These are phyloP conservation scores for Cystofilobasidium bisporidii DNA, from an alignment of 768 basidiomycete species.

Conservation along the genomic window DNA sequence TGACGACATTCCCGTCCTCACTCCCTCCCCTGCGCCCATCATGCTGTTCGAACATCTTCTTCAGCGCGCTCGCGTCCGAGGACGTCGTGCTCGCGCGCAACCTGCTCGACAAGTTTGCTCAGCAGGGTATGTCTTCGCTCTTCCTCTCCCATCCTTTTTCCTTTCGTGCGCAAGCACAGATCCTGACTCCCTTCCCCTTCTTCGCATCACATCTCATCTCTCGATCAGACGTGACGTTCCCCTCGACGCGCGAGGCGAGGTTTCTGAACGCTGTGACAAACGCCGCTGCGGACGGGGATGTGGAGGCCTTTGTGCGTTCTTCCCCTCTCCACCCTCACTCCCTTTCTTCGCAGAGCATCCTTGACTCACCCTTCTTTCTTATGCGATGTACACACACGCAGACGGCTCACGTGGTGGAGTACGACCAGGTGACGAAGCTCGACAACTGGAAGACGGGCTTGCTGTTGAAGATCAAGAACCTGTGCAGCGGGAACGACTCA, in stretches of 20 bases:
- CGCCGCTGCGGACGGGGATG: conserved; percentile 61
- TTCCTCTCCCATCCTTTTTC: neutral
- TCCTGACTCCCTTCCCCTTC: too few relatives aligned
- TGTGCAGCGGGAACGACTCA: conserved; percentile 53
- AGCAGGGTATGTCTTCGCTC: conserved; percentile 17
- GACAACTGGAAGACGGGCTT: conserved; percentile 95
- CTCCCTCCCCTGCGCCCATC: too few relatives aligned
- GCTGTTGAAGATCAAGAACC: conserved; percentile 78
- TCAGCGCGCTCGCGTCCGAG: conserved; percentile 23
- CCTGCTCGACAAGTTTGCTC: conserved; percentile 24
- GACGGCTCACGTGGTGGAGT: conserved; percentile 78
- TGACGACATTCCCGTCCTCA: too few relatives aligned
- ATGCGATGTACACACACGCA: conserved; percentile 40
- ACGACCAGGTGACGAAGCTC: conserved; percentile 80
- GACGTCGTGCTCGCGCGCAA: conserved; percentile 22
- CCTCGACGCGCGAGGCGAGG: conserved; percentile 81
- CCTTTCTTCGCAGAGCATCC: neutral
- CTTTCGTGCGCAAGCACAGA: too few relatives aligned
- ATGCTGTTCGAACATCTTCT: neutral
- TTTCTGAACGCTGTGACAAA: conserved; percentile 69
- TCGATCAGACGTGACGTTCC: conserved; percentile 77
- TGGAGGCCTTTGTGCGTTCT: conserved; percentile 21
- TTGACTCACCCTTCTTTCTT: neutral
- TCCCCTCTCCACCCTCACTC: neutral
- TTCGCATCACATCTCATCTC: too few relatives aligned